Evolutionary conservation across 2,329 filamentous ascomycete genomes (phyloP), one percentile per base, ranked within the genome.

Genomic region (Didymella exigua): DNA sequence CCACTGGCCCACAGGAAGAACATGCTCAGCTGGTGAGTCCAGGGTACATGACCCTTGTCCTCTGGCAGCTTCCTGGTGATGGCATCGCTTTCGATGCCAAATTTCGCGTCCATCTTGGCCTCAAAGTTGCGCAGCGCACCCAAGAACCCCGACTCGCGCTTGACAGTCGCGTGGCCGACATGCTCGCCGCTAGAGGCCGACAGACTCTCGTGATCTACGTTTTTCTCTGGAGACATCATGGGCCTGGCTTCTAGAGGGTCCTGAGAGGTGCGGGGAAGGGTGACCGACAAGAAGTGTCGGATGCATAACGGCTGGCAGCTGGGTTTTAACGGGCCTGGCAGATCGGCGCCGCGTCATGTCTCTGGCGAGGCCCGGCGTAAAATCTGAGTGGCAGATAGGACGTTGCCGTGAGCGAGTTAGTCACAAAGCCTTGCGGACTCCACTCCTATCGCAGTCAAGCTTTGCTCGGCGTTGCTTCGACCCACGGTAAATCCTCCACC

Each of bases 1-100:
- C 78, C 66, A 1, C 75, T 77, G 57, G 73, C 79, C 78, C 77
- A 80, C 33, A 80, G 59, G 40, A 78, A 73, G 55, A 79, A 79
- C 60, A 77, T 74, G 57, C 49, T 63, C 54, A 68, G 47, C 26
- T 68, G 64, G 23, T 68, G 59, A 24, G 65, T 58, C 66, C 66
- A 68, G 42, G 63, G 66, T 14, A 68, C 64, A n/a, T 60, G 49
- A 9, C 54, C 51, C 49, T 68, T 68, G n/a, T 67, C 66, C 30
- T 68, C 61, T n/a, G 66, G 64, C 31, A 66, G 38, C 46, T 68
- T 68, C 36, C 64, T 52, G 7, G 56, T 60, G 19, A 67, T 67
- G 27, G 66, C 66, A 42, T 68, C 64, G 5, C 62, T 62, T 45
- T 67, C 64, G 4, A 67, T 63, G 2, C 64, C 64, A 24, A 67